phyloP scores from a whole-genome alignment of 2,329 filamentous ascomycete genomes.

The Alternaria sp. region DNA sequence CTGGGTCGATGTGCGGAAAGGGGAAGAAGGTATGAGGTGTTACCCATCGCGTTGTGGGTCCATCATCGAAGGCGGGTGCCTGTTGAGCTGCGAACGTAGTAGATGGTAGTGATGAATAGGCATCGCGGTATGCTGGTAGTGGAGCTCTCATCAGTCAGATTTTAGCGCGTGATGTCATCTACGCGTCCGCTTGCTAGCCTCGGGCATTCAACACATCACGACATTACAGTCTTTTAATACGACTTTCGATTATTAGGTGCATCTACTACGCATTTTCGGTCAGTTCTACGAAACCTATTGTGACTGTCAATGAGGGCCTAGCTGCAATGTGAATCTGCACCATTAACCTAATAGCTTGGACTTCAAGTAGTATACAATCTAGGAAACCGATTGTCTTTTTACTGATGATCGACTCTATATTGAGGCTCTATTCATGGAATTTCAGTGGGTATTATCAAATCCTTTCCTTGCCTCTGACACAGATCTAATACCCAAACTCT shows the following conservation, averaged over 20 bases:
- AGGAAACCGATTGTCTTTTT: too few relatives aligned
- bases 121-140: neutral
- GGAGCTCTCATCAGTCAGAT: neutral
- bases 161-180: constrained; percentile 1
- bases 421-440: too few relatives aligned
- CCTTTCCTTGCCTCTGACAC: too few relatives aligned
- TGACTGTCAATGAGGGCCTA: too few relatives aligned
- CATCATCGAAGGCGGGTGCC: neutral
- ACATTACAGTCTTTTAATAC: neutral
- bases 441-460: too few relatives aligned
- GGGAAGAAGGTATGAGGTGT: neutral
- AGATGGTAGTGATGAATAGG: neutral
- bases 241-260: neutral
- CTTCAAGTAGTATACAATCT: too few relatives aligned
- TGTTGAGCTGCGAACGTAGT: neutral
- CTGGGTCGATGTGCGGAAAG: neutral
- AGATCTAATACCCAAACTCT: neutral
- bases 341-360: too few relatives aligned
- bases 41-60: constrained; percentile 1
- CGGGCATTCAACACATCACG: neutral
- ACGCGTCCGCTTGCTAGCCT: neutral
- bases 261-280: too few relatives aligned
- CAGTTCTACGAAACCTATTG: too few relatives aligned
- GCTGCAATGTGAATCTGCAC: too few relatives aligned
- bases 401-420: too few relatives aligned